A percentile compares a stretch with the other conserved stretches of the same genome.
These are phyloP conservation scores for Mucor saturninus DNA, from an alignment of 371 early-diverging fungal genomes.

Conservation along the genomic window DNA sequence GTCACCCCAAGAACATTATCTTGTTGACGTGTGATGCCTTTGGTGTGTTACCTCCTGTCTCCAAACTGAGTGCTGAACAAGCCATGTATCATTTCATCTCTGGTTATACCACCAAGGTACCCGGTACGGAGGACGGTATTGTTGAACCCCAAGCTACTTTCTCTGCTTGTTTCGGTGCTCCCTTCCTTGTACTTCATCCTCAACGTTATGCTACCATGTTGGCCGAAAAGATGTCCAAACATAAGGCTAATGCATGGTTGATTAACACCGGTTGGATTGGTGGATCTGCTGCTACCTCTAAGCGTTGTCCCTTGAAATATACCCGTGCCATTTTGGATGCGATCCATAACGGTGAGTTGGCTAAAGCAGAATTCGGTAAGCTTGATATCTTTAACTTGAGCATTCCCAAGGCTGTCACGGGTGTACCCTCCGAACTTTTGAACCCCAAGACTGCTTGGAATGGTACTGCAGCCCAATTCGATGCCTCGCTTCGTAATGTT, in stretches of 20 bases:
- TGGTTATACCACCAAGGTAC: slow-evolving; percentile 91
- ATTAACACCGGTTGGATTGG: slow-evolving; percentile 99
- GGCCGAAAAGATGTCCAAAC: slow-evolving; percentile 90
- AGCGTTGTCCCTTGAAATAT: slow-evolving; percentile 95
- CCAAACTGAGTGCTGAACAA: slow-evolving; percentile 89
- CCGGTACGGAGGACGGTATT: slow-evolving; percentile 97
- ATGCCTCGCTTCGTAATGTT: slow-evolving; percentile 72
- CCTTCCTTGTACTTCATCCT: slow-evolving; percentile 97
- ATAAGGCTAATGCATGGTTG: slow-evolving; percentile 93
- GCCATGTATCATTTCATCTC: slow-evolving; percentile 98
- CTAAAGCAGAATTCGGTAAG: slow-evolving; percentile 77
- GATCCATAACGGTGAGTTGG: slow-evolving; percentile 91
- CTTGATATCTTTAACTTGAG: slow-evolving; percentile 86
- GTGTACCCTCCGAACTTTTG: slow-evolving; percentile 86
- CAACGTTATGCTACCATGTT: slow-evolving; percentile 97
- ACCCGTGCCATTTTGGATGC: slow-evolving; percentile 97
- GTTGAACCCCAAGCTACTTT: slow-evolving; percentile 92
- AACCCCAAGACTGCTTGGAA: slow-evolving; percentile 90
- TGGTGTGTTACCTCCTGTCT: slow-evolving; percentile 95
- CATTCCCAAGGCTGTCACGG: slow-evolving; percentile 79
- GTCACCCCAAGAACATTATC: slow-evolving; percentile 96
- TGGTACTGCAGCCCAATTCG: slow-evolving; percentile 69
- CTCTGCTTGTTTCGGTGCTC: slow-evolving; percentile 96
- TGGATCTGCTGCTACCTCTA: slow-evolving; percentile 89
- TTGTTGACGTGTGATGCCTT: slow-evolving; percentile 98